A percentile compares a stretch with the other conserved stretches of the same genome.
These are phyloP conservation scores for Globisporangium polare DNA, from an alignment of 352 stramenopile genomes.

Conservation along the genomic window DNA sequence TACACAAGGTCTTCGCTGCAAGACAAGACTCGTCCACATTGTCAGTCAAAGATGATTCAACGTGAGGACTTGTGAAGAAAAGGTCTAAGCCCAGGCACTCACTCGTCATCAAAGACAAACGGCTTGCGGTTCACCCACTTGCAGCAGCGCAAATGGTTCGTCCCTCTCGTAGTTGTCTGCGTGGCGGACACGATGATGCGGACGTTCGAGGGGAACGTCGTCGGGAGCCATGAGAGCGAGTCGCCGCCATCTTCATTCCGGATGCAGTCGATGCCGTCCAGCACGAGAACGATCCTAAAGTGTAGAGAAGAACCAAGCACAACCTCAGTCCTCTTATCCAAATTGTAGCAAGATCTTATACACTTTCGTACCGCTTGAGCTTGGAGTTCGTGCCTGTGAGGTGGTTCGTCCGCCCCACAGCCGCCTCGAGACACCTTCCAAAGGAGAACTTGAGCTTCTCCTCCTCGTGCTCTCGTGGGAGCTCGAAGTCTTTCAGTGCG, in stretches of 20 bases:
- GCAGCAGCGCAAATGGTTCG: constrained; percentile 32
- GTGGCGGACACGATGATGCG: constrained; percentile 73
- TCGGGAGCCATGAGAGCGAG: constrained; percentile 82
- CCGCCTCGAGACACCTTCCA: constrained; percentile 68
- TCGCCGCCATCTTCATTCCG: constrained; percentile 78
- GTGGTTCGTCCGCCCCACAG: constrained; percentile 40
- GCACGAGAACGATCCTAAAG: constrained; percentile 59
- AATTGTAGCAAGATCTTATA: not conserved
- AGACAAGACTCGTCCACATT: not conserved
- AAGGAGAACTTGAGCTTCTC: constrained; percentile 87
- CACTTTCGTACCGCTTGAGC: constrained; percentile 24
- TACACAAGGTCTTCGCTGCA: constrained; percentile 63
- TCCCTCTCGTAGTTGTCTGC: constrained; percentile 24
- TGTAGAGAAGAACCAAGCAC: not conserved
- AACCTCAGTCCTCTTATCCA: not conserved
- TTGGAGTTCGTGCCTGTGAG: constrained; percentile 29
- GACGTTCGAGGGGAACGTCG: constrained; percentile 57
- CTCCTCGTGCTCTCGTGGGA: constrained; percentile 75
- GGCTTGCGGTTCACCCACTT: constrained; percentile 41
- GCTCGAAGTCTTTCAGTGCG: constrained; percentile 72
- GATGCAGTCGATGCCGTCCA: constrained; percentile 81
- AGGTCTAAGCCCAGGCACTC: constrained; percentile 9
- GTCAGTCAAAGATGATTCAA: not conserved
- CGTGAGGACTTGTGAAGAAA: not conserved
- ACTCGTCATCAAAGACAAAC: constrained; percentile 64